These are phyloP conservation scores for Balakata baccata DNA, from an alignment of 345 rosid species.

Conservation along the genomic window DNA sequence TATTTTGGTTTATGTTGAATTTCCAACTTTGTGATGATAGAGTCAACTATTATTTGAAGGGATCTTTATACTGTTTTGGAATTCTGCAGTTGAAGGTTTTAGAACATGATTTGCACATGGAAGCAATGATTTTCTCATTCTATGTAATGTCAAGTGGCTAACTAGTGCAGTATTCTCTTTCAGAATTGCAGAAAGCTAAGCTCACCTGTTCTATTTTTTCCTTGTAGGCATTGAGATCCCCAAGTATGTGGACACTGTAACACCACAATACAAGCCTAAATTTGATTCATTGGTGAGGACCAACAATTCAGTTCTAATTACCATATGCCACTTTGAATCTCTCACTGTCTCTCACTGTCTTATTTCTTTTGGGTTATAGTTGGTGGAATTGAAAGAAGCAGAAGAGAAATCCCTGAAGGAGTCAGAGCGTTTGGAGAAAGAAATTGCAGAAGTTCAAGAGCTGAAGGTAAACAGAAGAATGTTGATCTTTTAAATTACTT, in stretches of 20 bases:
- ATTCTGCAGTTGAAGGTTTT: neutral
- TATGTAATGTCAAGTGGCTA: neutral
- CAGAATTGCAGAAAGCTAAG: neutral
- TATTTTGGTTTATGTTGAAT: neutral
- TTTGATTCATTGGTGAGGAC: conserved; percentile 80
- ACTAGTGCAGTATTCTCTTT: neutral
- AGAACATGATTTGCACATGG: neutral
- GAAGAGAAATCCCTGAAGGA: conserved; percentile 77
- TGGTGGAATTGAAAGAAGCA: conserved; percentile 91
- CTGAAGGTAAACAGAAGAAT: conserved; percentile 53
- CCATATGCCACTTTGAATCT: neutral
- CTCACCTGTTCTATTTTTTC: neutral
- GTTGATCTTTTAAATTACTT: neutral
- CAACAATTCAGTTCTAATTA: conserved; percentile 8
- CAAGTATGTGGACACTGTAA: conserved; percentile 77
- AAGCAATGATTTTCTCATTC: neutral
- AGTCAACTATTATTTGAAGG: neutral
- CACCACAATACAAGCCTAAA: conserved; percentile 90
- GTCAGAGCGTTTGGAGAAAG: conserved; percentile 80
- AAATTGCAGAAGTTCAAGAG: conserved; percentile 80
- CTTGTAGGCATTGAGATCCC: conserved; percentile 73
- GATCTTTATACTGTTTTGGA: neutral
- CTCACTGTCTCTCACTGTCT: neutral
- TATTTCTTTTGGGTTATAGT: conserved; percentile 29
- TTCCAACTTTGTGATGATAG: neutral